These are phyloP conservation scores for Tylopilus balloui DNA, from an alignment of 768 basidiomycete species.

Conservation along the genomic window DNA sequence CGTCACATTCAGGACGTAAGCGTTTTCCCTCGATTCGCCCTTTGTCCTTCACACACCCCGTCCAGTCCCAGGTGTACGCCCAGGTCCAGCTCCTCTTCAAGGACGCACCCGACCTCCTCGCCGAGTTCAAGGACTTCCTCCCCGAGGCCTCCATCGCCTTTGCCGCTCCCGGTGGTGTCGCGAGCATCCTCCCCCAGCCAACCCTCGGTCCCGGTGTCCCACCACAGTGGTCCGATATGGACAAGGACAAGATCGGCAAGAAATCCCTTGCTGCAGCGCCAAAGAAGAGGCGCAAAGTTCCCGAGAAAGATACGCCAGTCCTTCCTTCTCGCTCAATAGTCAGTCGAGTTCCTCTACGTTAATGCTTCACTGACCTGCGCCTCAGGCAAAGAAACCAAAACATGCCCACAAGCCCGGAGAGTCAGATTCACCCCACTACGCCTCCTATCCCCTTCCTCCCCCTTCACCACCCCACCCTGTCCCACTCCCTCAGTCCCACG, in stretches of 20 bases:
- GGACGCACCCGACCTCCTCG: slow-evolving; percentile 72
- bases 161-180: slow-evolving; percentile 36
- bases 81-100: slow-evolving; percentile 81
- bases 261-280: slow-evolving; percentile 38
- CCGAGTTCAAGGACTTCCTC: slow-evolving; percentile 78
- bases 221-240: slow-evolving; percentile 40
- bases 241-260: slow-evolving; percentile 37
- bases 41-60: slow-evolving; percentile 5
- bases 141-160: slow-evolving; percentile 55
- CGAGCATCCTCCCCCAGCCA: slow-evolving; percentile 51
- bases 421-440: slow-evolving; percentile 43
- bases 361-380: slow-evolving; percentile 1
- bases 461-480: slow-evolving; percentile 31
- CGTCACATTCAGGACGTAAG: slow-evolving; percentile 67
- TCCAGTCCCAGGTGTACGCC: slow-evolving; percentile 67
- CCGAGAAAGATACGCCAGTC: slow-evolving; percentile 66
- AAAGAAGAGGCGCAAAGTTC: slow-evolving; percentile 58
- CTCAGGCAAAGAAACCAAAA: slow-evolving; percentile 60
- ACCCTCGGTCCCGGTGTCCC: slow-evolving; percentile 33
- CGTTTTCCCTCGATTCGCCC: slow-evolving; percentile 2
- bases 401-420: slow-evolving; percentile 59
- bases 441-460: slow-evolving; percentile 43
- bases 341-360: slow-evolving; percentile 36
- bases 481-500: slow-evolving; percentile 20
- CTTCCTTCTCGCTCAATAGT: slow-evolving; percentile 47